These are phyloP conservation scores for Penicillium polonicum DNA, from an alignment of 2,329 filamentous ascomycete genomes.

Conservation along the genomic window DNA sequence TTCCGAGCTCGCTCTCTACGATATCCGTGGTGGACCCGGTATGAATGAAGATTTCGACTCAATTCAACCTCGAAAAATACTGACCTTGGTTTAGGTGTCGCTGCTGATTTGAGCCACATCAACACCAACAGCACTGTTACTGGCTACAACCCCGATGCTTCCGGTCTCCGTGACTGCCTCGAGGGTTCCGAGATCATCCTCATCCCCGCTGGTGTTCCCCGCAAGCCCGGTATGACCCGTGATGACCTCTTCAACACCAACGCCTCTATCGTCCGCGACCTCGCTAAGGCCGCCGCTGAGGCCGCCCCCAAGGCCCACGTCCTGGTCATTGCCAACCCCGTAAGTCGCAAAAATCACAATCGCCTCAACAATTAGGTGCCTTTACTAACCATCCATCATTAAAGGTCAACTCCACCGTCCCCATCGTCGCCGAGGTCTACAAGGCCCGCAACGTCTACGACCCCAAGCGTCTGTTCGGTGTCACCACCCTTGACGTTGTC, in stretches of 20 bases:
- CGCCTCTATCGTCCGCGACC: conserved; percentile 96
- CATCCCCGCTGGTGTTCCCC: conserved; percentile 96
- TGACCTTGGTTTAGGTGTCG: conserved; percentile 68
- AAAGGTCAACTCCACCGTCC: conserved; percentile 95
- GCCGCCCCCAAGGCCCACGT: conserved; percentile 89
- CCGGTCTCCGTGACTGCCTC: conserved; percentile 74
- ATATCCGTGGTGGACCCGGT: conserved; percentile 93
- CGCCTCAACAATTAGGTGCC: neutral
- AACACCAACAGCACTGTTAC: conserved; percentile 96
- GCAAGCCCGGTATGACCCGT: conserved; percentile 99
- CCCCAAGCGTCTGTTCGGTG: conserved; percentile 98
- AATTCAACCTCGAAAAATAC: neutral
- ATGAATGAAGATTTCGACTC: conserved; percentile 41
- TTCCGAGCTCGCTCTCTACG: conserved; percentile 91
- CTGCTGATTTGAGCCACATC: conserved; percentile 96
- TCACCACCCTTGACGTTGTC: conserved; percentile 98
- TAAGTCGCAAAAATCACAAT: conserved; percentile 37
- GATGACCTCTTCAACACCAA: conserved; percentile 99
- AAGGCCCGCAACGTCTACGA: conserved; percentile 96
- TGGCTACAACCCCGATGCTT: conserved; percentile 77
- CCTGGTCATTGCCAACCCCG: conserved; percentile 97
- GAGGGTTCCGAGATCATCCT: conserved; percentile 90
- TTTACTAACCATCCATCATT: neutral
- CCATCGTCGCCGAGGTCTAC: conserved; percentile 95
- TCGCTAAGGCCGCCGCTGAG: conserved; percentile 91